Evolutionary conservation across 2,329 filamentous ascomycete species (phyloP).

Genomic region (Penicillium sp.): DNA sequence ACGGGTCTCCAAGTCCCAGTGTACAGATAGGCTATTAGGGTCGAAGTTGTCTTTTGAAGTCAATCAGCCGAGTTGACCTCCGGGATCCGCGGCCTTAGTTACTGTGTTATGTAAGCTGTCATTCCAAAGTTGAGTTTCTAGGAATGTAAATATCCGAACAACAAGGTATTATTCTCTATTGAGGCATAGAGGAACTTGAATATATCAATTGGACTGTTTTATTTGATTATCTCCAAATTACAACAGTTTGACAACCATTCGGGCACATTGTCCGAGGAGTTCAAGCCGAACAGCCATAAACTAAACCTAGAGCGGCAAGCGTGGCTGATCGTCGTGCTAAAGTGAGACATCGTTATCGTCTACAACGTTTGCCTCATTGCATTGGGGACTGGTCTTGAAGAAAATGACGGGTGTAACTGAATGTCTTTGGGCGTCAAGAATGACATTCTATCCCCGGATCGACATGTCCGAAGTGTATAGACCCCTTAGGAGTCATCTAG

Average conservation of each 20-base stretch:
- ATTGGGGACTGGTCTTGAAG: slow-evolving; percentile 6
- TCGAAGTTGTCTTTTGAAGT: slow-evolving; percentile 1
- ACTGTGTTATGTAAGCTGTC: slow-evolving; percentile 2
- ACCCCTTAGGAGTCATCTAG: neutral
- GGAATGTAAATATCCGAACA: neutral
- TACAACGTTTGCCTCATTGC: slow-evolving; percentile 5
- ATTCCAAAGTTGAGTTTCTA: neutral
- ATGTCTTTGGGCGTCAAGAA: neutral
- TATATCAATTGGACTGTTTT: neutral
- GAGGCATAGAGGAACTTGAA: neutral
- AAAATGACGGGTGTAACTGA: slow-evolving; percentile 7
- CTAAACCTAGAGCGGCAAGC: slow-evolving; percentile 14
- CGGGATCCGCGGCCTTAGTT: neutral
- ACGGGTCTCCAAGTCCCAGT: slow-evolving; percentile 2
- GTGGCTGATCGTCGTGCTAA: slow-evolving; percentile 10
- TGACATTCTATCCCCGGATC: slow-evolving; percentile 12
- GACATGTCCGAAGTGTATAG: slow-evolving; percentile 8
- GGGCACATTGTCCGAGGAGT: neutral
- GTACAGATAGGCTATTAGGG: neutral
- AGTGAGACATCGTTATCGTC: slow-evolving; percentile 18
- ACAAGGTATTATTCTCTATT: neutral
- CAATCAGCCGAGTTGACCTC: neutral
- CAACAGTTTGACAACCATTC: too few species aligned
- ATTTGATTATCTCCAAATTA: too few species aligned
- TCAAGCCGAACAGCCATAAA: slow-evolving; percentile 5